A percentile compares a stretch with the other conserved stretches of the same genome.
Evolutionary conservation across 2,329 filamentous ascomycete genomes (phyloP).

Genomic region (Pseudopithomyces chartarum): DNA sequence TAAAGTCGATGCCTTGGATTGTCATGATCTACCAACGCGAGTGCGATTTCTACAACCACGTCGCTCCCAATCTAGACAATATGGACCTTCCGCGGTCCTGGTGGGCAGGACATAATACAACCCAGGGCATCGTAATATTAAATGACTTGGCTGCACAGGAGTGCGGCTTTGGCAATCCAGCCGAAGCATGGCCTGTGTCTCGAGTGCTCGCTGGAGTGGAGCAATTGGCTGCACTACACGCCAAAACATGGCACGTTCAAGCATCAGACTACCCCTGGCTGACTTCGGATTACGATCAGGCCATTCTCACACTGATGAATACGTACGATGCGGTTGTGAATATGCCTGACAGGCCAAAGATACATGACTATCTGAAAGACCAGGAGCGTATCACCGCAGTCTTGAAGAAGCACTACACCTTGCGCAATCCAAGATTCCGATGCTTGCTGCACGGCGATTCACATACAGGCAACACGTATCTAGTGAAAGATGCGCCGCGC

Average conservation of each 20-base stretch:
- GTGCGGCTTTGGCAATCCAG: conserved; percentile 13
- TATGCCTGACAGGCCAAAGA: conserved; percentile 19
- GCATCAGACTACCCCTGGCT: conserved; percentile 36
- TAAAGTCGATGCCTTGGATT: conserved; percentile 12
- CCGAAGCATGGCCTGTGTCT: conserved; percentile 12
- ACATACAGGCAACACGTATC: conserved; percentile 53
- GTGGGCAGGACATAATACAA: conserved; percentile 16
- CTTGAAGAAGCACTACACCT: conserved; percentile 44
- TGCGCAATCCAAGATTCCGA: conserved; percentile 47
- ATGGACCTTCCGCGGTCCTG: conserved; percentile 15
- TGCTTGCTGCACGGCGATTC: conserved; percentile 52
- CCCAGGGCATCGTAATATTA: conserved; percentile 22
- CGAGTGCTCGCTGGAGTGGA: conserved; percentile 27
- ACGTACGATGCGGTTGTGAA: conserved; percentile 10
- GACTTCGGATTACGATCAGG: conserved; percentile 43
- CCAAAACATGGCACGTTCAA: conserved; percentile 45
- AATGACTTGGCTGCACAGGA: conserved; percentile 15
- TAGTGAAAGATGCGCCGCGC: conserved; percentile 40
- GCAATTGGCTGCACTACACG: conserved; percentile 50
- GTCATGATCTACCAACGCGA: conserved; percentile 19
- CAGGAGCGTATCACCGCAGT: conserved; percentile 42
- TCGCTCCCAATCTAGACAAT: conserved; percentile 15
- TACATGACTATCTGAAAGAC: conserved; percentile 48
- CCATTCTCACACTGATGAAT: conserved; percentile 11
- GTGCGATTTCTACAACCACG: conserved; percentile 20